Evolutionary conservation across 345 rosid species (phyloP).

Genomic region (Lepidium africanum): DNA sequence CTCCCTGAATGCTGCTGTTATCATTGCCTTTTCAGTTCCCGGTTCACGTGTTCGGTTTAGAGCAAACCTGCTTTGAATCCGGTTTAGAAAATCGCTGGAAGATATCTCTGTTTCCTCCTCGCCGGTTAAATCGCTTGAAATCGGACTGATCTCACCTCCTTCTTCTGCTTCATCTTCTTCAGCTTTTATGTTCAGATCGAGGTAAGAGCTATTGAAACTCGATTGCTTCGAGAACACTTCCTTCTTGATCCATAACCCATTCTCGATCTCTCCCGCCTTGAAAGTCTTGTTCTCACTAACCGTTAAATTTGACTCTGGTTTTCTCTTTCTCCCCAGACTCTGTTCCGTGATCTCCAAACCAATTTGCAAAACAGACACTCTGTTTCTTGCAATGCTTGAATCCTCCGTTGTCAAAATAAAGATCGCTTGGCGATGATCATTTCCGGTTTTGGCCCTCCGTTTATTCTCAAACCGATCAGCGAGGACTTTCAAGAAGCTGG

Average conservation of each 20-base stretch:
- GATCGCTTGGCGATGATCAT: conserved; percentile 29
- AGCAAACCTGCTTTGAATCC: conserved; percentile 47
- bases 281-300: conserved; percentile 31
- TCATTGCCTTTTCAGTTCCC: conserved; percentile 29
- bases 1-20: conserved; percentile 38
- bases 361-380: conserved; percentile 48
- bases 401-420: conserved; percentile 51
- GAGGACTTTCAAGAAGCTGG: conserved; percentile 43
- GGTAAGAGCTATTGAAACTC: conserved; percentile 41
- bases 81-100: conserved; percentile 36
- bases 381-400: conserved; percentile 16
- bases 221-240: conserved; percentile 42
- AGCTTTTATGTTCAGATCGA: conserved; percentile 71
- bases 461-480: conserved; percentile 40
- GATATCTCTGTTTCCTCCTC: conserved; percentile 38
- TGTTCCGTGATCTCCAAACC: conserved; percentile 35
- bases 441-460: not conserved
- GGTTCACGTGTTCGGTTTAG: conserved; percentile 30
- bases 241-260: conserved; percentile 26
- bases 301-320: conserved; percentile 34
- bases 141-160: conserved; percentile 51
- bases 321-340: conserved; percentile 44
- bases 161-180: conserved; percentile 38
- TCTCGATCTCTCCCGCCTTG: conserved; percentile 30
- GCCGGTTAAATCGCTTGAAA: conserved; percentile 59